Conservation (phyloP, 1,284 basidiomycete genomes). For the Irpex sp. region DNA sequence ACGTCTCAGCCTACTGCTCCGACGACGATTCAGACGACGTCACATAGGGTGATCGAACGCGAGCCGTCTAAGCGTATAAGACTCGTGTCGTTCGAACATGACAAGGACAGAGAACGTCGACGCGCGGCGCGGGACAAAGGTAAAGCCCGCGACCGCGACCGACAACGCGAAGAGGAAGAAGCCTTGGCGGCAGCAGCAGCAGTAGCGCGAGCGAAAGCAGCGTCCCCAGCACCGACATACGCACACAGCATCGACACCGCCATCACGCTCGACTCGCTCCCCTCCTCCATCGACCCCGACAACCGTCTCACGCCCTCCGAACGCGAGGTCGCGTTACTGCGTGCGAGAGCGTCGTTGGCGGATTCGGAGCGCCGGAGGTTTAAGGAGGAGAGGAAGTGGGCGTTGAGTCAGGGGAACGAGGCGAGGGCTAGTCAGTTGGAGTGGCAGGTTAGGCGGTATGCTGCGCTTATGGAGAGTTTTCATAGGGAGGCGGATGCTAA, state of each 20-base stretch:
- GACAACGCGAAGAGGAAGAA: background rate
- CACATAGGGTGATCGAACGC: slow-evolving; percentile 8
- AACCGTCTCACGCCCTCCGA: slow-evolving; percentile 56
- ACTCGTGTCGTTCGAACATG: slow-evolving; percentile 23
- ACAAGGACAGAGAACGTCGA: slow-evolving; percentile 18
- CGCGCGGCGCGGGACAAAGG: background rate
- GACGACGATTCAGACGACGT: background rate
- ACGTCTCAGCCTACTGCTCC: slow-evolving; percentile 6
- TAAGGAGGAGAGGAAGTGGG: slow-evolving; percentile 82
- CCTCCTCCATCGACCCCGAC: slow-evolving; percentile 54
- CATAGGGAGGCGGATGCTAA: slow-evolving; percentile 72
- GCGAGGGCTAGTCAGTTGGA: slow-evolving; percentile 70
- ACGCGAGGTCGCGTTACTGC: slow-evolving; percentile 62
- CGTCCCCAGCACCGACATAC: slow-evolving; percentile 26
- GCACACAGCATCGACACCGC: slow-evolving; percentile 17
- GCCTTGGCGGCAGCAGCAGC: background rate
- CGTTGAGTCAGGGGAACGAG: slow-evolving; percentile 64
- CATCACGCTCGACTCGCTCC: slow-evolving; percentile 39
- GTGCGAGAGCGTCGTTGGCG: slow-evolving; percentile 69
- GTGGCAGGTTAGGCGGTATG: slow-evolving; percentile 75
- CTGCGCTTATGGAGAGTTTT: slow-evolving; percentile 73
- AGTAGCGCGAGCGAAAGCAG: too few species aligned
- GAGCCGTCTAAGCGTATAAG: slow-evolving; percentile 23
- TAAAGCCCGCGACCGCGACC: slow-evolving; percentile 3
- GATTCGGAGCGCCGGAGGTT: slow-evolving; percentile 75